These are phyloP conservation scores for Alternaria brassicae DNA, from an alignment of 2,329 filamentous ascomycete species.

Conservation along the genomic window DNA sequence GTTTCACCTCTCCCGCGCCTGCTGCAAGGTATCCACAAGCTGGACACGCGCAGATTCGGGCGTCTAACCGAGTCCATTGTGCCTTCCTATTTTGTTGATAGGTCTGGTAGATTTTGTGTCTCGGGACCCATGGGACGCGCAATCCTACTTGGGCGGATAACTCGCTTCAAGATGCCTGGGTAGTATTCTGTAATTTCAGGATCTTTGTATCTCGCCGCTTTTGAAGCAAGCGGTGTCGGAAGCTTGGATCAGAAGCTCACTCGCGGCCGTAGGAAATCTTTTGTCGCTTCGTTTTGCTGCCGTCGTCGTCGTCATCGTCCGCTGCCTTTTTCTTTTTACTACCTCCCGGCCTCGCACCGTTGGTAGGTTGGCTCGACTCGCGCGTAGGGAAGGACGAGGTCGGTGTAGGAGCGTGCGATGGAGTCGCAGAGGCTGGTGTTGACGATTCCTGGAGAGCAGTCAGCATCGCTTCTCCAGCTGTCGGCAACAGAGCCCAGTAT, in stretches of 20 bases:
- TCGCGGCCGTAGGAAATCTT: constrained; percentile 61
- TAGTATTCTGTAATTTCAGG: constrained; percentile 10
- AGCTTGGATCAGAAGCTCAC: constrained; percentile 31
- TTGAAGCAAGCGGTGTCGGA: constrained; percentile 1
- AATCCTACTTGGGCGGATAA: constrained; percentile 22
- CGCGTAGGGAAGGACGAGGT: constrained; percentile 56
- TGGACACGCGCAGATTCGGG: constrained; percentile 10
- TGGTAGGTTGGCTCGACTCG: constrained; percentile 55
- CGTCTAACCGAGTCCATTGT: constrained; percentile 12
- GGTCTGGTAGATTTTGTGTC: constrained; percentile 20
- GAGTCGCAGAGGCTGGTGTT: constrained; percentile 48
- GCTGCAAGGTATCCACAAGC: constrained; percentile 7
- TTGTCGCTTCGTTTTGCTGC: constrained; percentile 56
- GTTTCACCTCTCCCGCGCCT: constrained; percentile 12
- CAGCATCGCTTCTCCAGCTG: constrained; percentile 12
- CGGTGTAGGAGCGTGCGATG: constrained; percentile 58
- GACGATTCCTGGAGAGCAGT: constrained; percentile 48
- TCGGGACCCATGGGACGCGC: constrained; percentile 37
- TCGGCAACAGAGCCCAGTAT: neutral
- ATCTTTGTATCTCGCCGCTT: constrained; percentile 1
- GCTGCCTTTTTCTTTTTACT: constrained; percentile 57
- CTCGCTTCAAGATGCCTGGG: constrained; percentile 11
- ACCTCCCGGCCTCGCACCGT: constrained; percentile 45
- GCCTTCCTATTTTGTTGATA: constrained; percentile 30
- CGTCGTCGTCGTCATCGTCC: constrained; percentile 57